Base-by-base conservation (phyloP, 192 early-diverging fungal species). In the Coemansia sp. region DNA sequence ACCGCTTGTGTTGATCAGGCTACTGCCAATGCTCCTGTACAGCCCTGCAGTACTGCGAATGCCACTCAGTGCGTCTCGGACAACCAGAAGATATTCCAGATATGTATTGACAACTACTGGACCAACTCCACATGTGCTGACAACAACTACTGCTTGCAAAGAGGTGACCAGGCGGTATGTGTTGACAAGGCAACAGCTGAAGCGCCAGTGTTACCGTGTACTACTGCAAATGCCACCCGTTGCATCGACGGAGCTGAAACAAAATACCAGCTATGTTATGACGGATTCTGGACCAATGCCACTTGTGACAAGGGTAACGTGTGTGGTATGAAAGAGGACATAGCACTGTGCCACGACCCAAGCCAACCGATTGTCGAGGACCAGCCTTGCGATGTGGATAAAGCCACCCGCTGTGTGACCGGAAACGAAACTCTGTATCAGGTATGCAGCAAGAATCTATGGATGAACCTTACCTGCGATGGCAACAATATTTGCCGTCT, bases 41-140 rank as follows among this genome's bases (percentile, higher is more conserved):
- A 60, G 36, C 35, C 63, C 1, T 78, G 74, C 63, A 49, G 40
- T 4, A 44, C 31, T 14, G 52, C 23, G 3, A 53, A 69, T 9
- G 56, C 63, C 6, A 70, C 68, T 4, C 74, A 50, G 31, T 78
- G 74, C 53, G 53, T 31, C 12, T 36, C 41, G 1, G 66, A 62
- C 40, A 59, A 67, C 53, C 55, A 53, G 15, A 33, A 33, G 7
- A 52, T 59, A 6, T 78, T 65, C 63, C 74, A 78, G 42, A 45
- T 63, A 12, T 76, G 72, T 50, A 39, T 41, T 19, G 62, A 76
- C 41, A 57, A 65, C 30, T 70, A 63, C 63, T 76, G 72, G 72
- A 52, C 63, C 26, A 68, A 76, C 38, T 76, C 67, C 16, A 68
- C 65, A 4, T 74, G 71, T 39, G 20, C 52, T 31, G 46, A 59